Evolutionary conservation across 805 yeast genomes (phyloP).

Genomic region (Priceomyces haplophilus): DNA sequence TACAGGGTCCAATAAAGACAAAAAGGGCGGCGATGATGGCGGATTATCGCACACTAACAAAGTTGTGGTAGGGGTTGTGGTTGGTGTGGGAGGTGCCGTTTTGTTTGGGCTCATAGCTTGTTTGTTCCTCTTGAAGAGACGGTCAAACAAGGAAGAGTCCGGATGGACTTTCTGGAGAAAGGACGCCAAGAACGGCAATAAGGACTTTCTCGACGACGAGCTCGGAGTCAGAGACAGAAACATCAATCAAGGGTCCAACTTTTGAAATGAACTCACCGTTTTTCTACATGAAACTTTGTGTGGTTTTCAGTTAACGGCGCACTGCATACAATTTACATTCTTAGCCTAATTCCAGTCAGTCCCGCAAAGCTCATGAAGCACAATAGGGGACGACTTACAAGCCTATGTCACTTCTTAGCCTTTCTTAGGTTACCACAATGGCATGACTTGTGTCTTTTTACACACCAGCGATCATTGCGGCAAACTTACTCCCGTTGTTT

Average conservation of each 20-base stretch:
- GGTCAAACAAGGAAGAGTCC: conserved; percentile 23
- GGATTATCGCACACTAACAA: conserved; percentile 42
- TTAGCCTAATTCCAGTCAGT: too few relatives aligned
- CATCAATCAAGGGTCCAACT: conserved; percentile 46
- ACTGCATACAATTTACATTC: too few relatives aligned
- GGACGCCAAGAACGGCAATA: conserved; percentile 39
- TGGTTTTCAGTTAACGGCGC: too few relatives aligned
- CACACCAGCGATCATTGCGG: too few relatives aligned
- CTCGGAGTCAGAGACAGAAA: conserved; percentile 47
- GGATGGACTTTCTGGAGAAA: conserved; percentile 51
- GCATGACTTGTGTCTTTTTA: too few relatives aligned
- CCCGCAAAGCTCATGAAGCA: too few relatives aligned
- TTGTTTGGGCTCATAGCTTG: conserved; percentile 33
- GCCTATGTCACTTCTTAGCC: too few relatives aligned
- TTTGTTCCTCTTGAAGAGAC: conserved; percentile 34
- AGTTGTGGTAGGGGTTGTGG: conserved; percentile 47
- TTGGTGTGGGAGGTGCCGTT: conserved; percentile 45
- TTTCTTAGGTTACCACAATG: too few relatives aligned
- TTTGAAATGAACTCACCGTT: conserved; percentile 15
- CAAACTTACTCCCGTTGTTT: too few relatives aligned
- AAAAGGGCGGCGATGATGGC: conserved; percentile 14
- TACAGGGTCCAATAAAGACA: conserved; percentile 5
- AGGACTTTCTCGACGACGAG: conserved; percentile 43
- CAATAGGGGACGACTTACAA: too few relatives aligned
- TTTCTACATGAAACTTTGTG: background rate